These are phyloP conservation scores for Lentinula lateritia DNA, from an alignment of 768 basidiomycete species.

Conservation along the genomic window DNA sequence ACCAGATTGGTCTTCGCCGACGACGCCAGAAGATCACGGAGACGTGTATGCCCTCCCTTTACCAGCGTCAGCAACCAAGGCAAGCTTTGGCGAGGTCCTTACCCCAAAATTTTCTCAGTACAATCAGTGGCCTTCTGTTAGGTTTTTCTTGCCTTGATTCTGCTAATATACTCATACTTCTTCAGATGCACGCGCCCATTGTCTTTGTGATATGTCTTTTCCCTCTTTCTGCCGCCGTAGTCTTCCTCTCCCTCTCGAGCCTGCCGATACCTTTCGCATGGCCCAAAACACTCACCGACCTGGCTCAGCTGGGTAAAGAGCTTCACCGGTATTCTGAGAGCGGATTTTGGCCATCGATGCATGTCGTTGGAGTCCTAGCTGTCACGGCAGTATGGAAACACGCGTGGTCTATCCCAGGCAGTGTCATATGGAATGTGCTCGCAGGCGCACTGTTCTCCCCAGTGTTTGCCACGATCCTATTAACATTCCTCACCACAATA, in stretches of 20 bases:
- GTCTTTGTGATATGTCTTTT: conserved; percentile 66
- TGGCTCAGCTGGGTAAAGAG: conserved; percentile 71
- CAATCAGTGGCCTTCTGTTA: conserved; percentile 16
- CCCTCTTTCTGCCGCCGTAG: conserved; percentile 57
- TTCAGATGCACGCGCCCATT: conserved; percentile 36
- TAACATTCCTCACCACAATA: conserved; percentile 80
- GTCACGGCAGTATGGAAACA: conserved; percentile 92
- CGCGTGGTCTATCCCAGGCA: conserved; percentile 95
- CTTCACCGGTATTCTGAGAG: conserved; percentile 77
- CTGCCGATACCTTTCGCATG: conserved; percentile 75
- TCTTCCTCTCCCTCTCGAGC: conserved; percentile 41
- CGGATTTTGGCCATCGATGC: conserved; percentile 55
- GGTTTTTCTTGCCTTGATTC: conserved; percentile 20
- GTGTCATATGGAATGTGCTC: conserved; percentile 77
- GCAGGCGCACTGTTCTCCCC: conserved; percentile 30
- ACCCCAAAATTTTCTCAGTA: conserved; percentile 29
- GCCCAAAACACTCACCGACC: conserved; percentile 76
- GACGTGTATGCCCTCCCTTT: conserved; percentile 50
- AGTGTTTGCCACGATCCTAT: conserved; percentile 69
- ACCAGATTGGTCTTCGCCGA: conserved; percentile 36
- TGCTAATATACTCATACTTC: conserved; percentile 19
- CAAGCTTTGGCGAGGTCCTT: conserved; percentile 38
- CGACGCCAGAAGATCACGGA: conserved; percentile 33
- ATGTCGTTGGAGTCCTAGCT: conserved; percentile 79
- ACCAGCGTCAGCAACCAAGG: conserved; percentile 42